These are phyloP conservation scores for Geotrichum europaeum DNA, from an alignment of 1,139 yeast species.

Conservation along the genomic window DNA sequence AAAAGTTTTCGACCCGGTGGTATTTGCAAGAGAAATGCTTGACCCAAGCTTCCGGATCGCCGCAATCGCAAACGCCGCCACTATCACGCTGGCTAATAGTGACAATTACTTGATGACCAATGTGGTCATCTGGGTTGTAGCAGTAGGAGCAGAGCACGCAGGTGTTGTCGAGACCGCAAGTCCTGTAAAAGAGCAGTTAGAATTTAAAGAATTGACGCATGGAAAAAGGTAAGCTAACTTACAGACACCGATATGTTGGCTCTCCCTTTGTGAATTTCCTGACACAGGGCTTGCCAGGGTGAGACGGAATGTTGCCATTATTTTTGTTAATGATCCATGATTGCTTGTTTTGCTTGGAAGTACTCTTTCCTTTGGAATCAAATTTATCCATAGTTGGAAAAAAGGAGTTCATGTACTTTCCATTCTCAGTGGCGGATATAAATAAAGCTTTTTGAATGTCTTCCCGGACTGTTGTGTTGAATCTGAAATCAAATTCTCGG, in stretches of 20 bases:
- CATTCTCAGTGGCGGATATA: slow-evolving; percentile 46
- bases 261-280: slow-evolving; percentile 76
- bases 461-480: slow-evolving; percentile 31
- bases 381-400: slow-evolving; percentile 38
- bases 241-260: slow-evolving; percentile 70
- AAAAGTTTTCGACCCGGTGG: slow-evolving; percentile 26
- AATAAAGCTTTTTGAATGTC: slow-evolving; percentile 46
- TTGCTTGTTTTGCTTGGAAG: neutral
- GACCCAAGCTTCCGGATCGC: slow-evolving; percentile 79
- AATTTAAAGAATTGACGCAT: neutral
- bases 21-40: slow-evolving; percentile 48
- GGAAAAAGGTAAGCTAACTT: slow-evolving; percentile 18
- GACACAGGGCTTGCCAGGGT: slow-evolving; percentile 71
- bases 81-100: slow-evolving; percentile 71
- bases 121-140: slow-evolving; percentile 63
- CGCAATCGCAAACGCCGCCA: slow-evolving; percentile 96
- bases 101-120: slow-evolving; percentile 69
- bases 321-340: slow-evolving; percentile 25
- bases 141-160: slow-evolving; percentile 82
- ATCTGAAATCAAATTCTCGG: slow-evolving; percentile 23
- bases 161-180: slow-evolving; percentile 81
- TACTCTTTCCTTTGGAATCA: neutral
- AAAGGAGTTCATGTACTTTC: slow-evolving; percentile 44
- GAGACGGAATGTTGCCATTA: slow-evolving; percentile 36
- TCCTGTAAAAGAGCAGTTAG: slow-evolving; percentile 29